phyloP scores from a whole-genome alignment of 768 basidiomycete genomes.

The Leccinum subgranulosum region DNA sequence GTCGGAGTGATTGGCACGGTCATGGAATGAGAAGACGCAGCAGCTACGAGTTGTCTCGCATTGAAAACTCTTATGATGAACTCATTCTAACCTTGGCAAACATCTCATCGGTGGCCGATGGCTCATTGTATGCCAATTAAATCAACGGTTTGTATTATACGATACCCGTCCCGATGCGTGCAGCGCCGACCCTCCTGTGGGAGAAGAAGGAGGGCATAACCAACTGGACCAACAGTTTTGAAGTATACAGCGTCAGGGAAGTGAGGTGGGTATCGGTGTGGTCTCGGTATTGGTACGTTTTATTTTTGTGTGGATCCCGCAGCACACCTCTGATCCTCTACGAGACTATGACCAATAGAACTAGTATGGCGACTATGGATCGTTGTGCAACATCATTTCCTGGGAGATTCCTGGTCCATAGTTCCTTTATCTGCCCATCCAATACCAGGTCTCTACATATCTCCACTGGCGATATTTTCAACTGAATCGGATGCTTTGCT shows the following conservation, averaged over 20 bases:
- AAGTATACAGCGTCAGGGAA: background rate
- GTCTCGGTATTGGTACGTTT: background rate
- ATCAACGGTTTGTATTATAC: background rate
- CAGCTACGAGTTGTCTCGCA: background rate
- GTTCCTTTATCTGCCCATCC: background rate
- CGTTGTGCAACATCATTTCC: background rate
- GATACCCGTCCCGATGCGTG: background rate
- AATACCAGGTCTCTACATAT: no score
- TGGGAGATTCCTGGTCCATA: background rate
- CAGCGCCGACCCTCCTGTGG: background rate
- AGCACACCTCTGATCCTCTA: background rate
- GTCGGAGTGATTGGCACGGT: background rate
- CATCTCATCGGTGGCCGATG: constrained; percentile 1
- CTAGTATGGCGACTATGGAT: no score
- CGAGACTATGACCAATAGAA: no score
- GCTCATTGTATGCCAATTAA: background rate
- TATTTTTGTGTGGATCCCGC: background rate
- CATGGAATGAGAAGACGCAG: background rate
- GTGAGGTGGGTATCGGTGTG: background rate
- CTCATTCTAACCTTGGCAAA: background rate
- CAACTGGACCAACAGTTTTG: background rate
- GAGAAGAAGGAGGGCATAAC: background rate
- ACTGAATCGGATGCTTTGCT: no score
- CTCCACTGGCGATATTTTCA: no score
- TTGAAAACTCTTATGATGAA: background rate